A percentile compares a stretch with the other conserved stretches of the same genome.
phyloP scores from a whole-genome alignment of 139 green algal genomes.

The Chlamydomonas eustigma region DNA sequence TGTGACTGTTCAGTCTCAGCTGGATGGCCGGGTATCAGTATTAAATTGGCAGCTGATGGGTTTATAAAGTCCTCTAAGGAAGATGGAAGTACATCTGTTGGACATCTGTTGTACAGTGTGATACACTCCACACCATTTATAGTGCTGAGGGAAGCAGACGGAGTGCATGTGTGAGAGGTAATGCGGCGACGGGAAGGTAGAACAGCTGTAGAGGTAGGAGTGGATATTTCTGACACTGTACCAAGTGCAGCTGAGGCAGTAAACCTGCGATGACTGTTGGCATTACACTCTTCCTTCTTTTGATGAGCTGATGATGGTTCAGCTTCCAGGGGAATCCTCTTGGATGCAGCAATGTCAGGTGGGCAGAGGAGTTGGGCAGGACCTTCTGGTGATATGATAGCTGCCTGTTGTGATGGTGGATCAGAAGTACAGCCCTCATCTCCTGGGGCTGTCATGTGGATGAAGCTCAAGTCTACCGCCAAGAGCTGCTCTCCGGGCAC shows the following conservation, averaged over 20 bases:
- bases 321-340: too few relatives aligned
- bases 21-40: too few relatives aligned
- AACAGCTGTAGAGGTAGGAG: neutral
- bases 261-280: neutral
- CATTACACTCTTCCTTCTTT: neutral
- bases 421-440: neutral
- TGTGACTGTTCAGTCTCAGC: too few relatives aligned
- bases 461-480: neutral
- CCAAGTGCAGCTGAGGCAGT: neutral
- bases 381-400: neutral
- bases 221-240: neutral
- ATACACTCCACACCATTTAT: too few relatives aligned
- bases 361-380: neutral
- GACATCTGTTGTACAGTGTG: too few relatives aligned
- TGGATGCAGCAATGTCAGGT: neutral
- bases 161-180: neutral
- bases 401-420: neutral
- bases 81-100: too few relatives aligned
- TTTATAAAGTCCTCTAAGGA: too few relatives aligned
- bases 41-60: too few relatives aligned
- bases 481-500: too few relatives aligned
- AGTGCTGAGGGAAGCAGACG: too few relatives aligned
- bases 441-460: neutral
- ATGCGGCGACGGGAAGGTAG: neutral
- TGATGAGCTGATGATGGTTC: neutral